Evolutionary conservation across 306 rosid genomes (phyloP).

Genomic region (Sophora flavescens): DNA sequence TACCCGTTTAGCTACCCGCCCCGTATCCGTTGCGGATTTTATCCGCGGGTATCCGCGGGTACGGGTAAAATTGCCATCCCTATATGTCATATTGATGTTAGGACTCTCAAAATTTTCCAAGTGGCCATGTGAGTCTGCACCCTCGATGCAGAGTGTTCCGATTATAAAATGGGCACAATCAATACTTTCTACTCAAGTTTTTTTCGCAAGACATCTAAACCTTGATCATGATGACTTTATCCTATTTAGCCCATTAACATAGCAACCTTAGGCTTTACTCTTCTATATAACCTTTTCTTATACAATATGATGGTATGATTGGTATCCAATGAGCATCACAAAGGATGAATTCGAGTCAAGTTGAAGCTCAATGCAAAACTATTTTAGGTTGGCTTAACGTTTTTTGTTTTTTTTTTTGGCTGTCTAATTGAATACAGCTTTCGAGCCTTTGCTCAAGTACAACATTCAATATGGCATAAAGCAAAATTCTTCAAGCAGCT

Average conservation of each 20-base stretch:
- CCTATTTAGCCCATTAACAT: background rate
- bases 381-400: background rate
- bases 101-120: background rate
- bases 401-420: too few relatives aligned
- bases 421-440: background rate
- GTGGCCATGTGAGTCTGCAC: background rate
- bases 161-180: background rate
- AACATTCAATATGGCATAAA: background rate
- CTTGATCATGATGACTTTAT: constrained; percentile 18
- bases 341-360: background rate
- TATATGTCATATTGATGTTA: too few relatives aligned
- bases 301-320: background rate
- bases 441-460: background rate
- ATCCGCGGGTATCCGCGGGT: too few relatives aligned
- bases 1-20: too few relatives aligned
- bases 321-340: background rate
- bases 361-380: background rate
- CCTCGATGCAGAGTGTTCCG: background rate
- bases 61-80: too few relatives aligned
- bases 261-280: constrained; percentile 41
- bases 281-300: background rate
- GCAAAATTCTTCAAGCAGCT: background rate
- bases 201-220: background rate
- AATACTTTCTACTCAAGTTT: background rate
- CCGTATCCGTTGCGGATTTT: too few relatives aligned